phyloP scores from a whole-genome alignment of 768 basidiomycete species.

The Crepidotus variabilis region DNA sequence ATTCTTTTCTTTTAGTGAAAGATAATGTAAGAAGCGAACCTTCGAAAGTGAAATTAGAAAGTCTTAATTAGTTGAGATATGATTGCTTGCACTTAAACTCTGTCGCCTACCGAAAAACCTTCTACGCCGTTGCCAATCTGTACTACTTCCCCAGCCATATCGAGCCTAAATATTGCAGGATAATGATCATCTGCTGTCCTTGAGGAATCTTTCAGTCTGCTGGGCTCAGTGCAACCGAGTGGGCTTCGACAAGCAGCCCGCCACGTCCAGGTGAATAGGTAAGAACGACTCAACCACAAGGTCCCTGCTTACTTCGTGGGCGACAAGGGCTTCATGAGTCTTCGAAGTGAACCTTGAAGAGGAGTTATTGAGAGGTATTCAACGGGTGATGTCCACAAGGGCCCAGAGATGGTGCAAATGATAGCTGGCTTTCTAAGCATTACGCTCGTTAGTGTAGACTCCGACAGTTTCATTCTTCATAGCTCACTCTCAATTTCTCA shows the following conservation, averaged over 20 bases:
- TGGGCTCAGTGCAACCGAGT: conserved; percentile 48
- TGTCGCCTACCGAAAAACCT: conserved; percentile 45
- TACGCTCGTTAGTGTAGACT: no score
- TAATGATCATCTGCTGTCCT: conserved; percentile 35
- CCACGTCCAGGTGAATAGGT: conserved; percentile 41
- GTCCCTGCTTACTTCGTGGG: conserved; percentile 18
- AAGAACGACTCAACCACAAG: conserved; percentile 28
- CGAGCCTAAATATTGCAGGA: conserved; percentile 44
- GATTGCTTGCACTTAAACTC: conserved; percentile 29
- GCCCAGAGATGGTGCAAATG: no score
- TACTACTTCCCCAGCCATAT: conserved; percentile 46
- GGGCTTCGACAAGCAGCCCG: conserved; percentile 45
- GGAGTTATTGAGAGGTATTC: no score
- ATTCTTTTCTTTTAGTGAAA: background rate
- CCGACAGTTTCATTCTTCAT: no score
- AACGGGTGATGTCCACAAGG: no score
- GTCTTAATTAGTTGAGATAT: background rate
- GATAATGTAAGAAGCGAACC: conserved; percentile 8
- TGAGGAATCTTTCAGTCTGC: conserved; percentile 49
- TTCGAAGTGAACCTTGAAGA: background rate
- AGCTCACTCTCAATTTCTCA: no score
- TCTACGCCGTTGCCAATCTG: conserved; percentile 46
- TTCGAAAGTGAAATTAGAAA: conserved; percentile 1
- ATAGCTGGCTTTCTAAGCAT: no score
- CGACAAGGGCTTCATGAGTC: conserved; percentile 24